Conservation (phyloP, 257 asterid genomes). For the Solanum boliviense region DNA sequence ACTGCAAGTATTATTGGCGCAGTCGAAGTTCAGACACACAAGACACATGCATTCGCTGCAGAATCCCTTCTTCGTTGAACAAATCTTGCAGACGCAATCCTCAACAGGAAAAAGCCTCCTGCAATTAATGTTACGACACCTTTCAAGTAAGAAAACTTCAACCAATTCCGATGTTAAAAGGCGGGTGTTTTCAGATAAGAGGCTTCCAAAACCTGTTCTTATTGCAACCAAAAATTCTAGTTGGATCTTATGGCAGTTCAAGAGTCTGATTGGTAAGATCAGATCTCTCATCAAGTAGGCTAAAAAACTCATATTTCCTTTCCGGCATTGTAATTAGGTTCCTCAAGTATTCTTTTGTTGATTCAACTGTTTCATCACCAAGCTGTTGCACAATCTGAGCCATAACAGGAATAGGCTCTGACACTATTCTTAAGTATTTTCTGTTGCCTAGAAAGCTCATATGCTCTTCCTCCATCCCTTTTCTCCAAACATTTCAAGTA, state of each 20-base stretch:
- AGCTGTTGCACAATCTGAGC: constrained; percentile 71
- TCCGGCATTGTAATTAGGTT: constrained; percentile 34
- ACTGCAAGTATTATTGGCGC: constrained; percentile 86
- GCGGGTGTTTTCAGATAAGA: constrained; percentile 28
- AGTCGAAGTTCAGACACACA: constrained; percentile 74
- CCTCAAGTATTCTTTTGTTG: constrained; percentile 55
- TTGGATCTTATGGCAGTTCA: constrained; percentile 60
- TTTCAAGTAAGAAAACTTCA: constrained; percentile 64
- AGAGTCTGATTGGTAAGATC: constrained; percentile 56
- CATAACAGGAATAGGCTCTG: constrained; percentile 60
- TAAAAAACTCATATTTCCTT: constrained; percentile 46
- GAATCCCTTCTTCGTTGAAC: constrained; percentile 71
- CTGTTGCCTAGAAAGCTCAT: constrained; percentile 42
- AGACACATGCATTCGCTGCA: constrained; percentile 97
- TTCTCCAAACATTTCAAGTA: constrained; percentile 30
- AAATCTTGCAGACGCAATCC: constrained; percentile 84
- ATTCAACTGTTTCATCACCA: constrained; percentile 55
- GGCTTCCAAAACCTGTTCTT: constrained; percentile 57
- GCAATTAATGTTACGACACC: constrained; percentile 76
- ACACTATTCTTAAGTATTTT: constrained; percentile 64
- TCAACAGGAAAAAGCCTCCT: constrained; percentile 73
- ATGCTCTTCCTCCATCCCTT: constrained; percentile 30
- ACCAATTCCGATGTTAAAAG: constrained; percentile 46
- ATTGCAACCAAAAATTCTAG: constrained; percentile 66
- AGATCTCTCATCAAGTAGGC: constrained; percentile 68